These are phyloP conservation scores for Diatrype stigma DNA, from an alignment of 2,329 filamentous ascomycete genomes.

Conservation along the genomic window DNA sequence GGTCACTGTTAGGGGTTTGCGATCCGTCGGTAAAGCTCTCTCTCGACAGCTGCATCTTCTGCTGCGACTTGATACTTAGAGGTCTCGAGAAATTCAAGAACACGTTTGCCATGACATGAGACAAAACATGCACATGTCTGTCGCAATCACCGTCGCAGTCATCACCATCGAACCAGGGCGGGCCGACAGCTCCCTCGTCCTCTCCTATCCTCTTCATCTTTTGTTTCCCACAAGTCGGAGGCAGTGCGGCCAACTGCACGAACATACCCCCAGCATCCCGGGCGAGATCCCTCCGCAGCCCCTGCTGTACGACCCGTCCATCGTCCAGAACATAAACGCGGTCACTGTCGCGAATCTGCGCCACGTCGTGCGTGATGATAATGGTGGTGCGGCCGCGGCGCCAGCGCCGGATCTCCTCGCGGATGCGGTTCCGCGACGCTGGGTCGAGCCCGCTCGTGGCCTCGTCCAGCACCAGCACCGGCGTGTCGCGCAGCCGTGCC, in stretches of 20 bases:
- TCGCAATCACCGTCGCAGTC: not conserved
- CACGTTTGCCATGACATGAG: constrained; percentile 1
- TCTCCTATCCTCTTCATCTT: not conserved
- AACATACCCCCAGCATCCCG: constrained; percentile 42
- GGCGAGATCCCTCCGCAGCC: constrained; percentile 53
- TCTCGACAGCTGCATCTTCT: constrained; percentile 5
- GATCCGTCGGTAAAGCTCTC: constrained; percentile 8
- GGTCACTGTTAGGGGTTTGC: constrained; percentile 1
- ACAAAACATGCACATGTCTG: not conserved
- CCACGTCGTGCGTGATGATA: constrained; percentile 86
- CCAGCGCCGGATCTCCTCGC: constrained; percentile 75
- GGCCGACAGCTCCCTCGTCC: not conserved
- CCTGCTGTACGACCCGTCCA: constrained; percentile 64
- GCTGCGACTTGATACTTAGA: constrained; percentile 11
- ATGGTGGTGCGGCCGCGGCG: constrained; percentile 79
- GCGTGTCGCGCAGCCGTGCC: constrained; percentile 70
- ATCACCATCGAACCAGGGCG: not conserved
- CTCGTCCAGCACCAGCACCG: constrained; percentile 83
- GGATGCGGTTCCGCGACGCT: constrained; percentile 61
- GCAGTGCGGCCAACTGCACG: constrained; percentile 32
- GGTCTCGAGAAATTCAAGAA: constrained; percentile 15
- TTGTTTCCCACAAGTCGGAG: constrained; percentile 9
- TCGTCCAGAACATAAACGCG: constrained; percentile 77
- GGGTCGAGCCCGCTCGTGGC: constrained; percentile 81
- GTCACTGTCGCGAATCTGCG: constrained; percentile 67